A percentile compares a stretch with the other conserved stretches of the same genome.
phyloP scores from a whole-genome alignment of 352 stramenopile species.

The Globisporangium barbulae region DNA sequence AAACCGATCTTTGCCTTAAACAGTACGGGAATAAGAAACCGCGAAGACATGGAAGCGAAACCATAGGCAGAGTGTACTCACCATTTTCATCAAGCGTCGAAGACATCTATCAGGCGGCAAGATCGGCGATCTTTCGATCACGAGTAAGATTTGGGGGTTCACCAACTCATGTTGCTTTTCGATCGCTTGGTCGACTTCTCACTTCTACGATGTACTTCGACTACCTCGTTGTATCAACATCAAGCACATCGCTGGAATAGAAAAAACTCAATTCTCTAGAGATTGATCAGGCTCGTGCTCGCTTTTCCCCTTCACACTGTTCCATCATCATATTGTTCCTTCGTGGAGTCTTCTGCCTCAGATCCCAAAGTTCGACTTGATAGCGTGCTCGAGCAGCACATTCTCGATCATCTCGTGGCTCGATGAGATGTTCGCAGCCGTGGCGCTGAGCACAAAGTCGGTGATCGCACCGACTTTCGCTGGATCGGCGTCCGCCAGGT shows the following conservation, averaged over 20 bases:
- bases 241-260: background rate
- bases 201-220: too few relatives aligned
- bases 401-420: conserved; percentile 50
- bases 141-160: too few relatives aligned
- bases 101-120: too few relatives aligned
- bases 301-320: background rate
- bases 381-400: conserved; percentile 33
- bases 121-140: too few relatives aligned
- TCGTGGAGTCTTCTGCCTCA: background rate
- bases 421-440: conserved; percentile 26
- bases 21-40: too few relatives aligned
- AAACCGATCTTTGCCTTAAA: too few relatives aligned
- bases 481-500: background rate
- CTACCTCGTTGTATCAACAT: too few relatives aligned
- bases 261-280: background rate
- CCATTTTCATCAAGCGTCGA: too few relatives aligned
- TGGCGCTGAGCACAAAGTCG: conserved; percentile 35
- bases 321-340: background rate
- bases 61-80: too few relatives aligned
- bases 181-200: too few relatives aligned
- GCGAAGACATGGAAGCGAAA: too few relatives aligned
- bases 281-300: background rate
- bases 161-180: too few relatives aligned
- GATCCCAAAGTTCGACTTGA: background rate
- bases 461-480: conserved; percentile 11